A percentile compares a stretch with the other conserved stretches of the same genome.
Evolutionary conservation across 148 eudicot species (phyloP).

Genomic region (Chenopodium suecicum): DNA sequence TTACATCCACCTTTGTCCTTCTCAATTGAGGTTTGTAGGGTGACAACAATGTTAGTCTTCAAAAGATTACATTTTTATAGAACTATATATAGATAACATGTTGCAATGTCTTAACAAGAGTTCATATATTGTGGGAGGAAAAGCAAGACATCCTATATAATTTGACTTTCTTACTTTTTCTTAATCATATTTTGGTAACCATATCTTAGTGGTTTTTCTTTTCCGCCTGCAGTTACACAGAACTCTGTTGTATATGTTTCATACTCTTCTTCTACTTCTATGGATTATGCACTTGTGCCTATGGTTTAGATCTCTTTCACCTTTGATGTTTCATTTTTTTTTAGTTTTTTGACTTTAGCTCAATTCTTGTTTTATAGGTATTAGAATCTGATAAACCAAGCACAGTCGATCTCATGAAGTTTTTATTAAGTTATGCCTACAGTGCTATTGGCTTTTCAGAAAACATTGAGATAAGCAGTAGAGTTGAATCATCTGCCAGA

Average conservation of each 20-base stretch:
- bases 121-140: neutral
- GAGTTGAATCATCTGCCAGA: slow-evolving; percentile 63
- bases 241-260: neutral
- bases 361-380: slow-evolving; percentile 37
- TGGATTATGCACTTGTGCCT: neutral
- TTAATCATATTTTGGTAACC: too few species aligned
- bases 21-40: neutral
- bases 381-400: slow-evolving; percentile 51
- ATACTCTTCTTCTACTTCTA: neutral
- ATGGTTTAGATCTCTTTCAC: neutral
- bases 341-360: slow-evolving; percentile 4
- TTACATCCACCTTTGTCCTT: neutral
- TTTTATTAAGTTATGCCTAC: slow-evolving; percentile 73
- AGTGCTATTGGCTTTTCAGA: slow-evolving; percentile 48
- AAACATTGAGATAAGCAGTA: slow-evolving; percentile 26
- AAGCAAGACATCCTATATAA: neutral
- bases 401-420: slow-evolving; percentile 76
- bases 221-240: neutral
- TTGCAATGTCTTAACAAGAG: neutral
- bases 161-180: neutral
- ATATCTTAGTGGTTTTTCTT: neutral
- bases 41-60: neutral
- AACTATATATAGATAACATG: neutral
- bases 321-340: neutral
- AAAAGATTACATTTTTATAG: neutral